A percentile compares a stretch with the other conserved stretches of the same genome.
These are phyloP conservation scores for Saccharomyces mikatae DNA, from an alignment of 805 yeast genomes.

Conservation along the genomic window DNA sequence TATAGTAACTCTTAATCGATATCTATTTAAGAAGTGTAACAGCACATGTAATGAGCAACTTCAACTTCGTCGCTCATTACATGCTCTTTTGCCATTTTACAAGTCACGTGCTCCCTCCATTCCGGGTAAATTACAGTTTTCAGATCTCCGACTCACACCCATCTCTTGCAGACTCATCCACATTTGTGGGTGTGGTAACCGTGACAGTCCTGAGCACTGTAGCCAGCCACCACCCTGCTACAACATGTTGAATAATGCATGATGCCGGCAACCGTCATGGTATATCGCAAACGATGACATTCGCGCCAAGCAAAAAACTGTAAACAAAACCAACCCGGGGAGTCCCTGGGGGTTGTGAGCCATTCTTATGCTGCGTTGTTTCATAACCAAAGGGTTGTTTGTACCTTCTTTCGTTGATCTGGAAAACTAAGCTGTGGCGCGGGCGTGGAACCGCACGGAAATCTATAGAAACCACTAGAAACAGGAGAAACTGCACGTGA, in stretches of 20 bases:
- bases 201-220: not conserved
- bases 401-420: not conserved
- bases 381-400: not conserved
- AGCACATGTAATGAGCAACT: slow-evolving; percentile 9
- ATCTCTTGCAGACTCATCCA: not conserved
- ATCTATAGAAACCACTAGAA: not conserved
- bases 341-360: not conserved
- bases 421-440: not conserved
- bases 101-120: not conserved
- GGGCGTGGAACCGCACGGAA: not conserved
- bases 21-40: slow-evolving; percentile 1
- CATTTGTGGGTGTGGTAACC: not conserved
- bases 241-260: not conserved
- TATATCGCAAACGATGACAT: not conserved
- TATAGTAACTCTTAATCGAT: slow-evolving; percentile 5
- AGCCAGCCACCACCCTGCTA: not conserved
- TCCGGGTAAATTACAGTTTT: not conserved
- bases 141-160: not conserved
- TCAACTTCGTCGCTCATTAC: not conserved
- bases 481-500: not conserved
- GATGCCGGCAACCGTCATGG: not conserved
- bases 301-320: not conserved
- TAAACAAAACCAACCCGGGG: not conserved
- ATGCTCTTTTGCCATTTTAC: not conserved
- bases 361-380: not conserved